Evolutionary conservation across 2,329 filamentous ascomycete species (phyloP).

Genomic region (Monosporascus cannonballus): DNA sequence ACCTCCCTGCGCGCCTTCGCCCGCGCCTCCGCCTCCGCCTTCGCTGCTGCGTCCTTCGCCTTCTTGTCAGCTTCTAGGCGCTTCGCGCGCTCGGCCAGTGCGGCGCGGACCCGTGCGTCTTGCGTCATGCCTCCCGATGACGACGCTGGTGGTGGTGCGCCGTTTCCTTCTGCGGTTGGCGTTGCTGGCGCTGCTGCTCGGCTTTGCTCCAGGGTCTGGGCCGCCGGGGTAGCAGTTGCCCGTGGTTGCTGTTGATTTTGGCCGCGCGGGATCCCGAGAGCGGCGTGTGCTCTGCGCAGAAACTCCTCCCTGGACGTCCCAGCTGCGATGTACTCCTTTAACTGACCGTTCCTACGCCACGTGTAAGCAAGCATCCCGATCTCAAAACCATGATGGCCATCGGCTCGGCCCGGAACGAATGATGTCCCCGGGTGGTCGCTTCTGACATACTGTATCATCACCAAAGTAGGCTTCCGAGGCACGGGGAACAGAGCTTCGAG

Average conservation of each 20-base stretch:
- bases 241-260: constrained; percentile 11
- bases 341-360: constrained; percentile 57
- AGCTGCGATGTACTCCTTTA: constrained; percentile 69
- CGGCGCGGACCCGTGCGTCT: constrained; percentile 19
- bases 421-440: no score
- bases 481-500: constrained; percentile 78
- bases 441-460: constrained; percentile 63
- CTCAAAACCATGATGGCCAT: background rate
- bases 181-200: constrained; percentile 1
- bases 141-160: background rate
- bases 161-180: background rate
- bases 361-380: constrained; percentile 3
- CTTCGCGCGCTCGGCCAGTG: constrained; percentile 47
- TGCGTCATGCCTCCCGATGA: background rate
- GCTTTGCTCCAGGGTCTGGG: constrained; percentile 3
- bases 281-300: constrained; percentile 43
- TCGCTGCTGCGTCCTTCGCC: constrained; percentile 44
- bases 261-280: constrained; percentile 25
- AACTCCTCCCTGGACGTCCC: constrained; percentile 64
- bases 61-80: constrained; percentile 39
- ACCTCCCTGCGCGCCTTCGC: constrained; percentile 29
- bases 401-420: no score
- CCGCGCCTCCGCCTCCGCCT: constrained; percentile 39
- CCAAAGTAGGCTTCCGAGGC: constrained; percentile 68
- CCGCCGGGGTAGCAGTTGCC: constrained; percentile 4